A percentile compares a stretch with the other conserved stretches of the same genome.
Evolutionary conservation across 345 rosid genomes (phyloP).

Genomic region (Laguncularia racemosa): DNA sequence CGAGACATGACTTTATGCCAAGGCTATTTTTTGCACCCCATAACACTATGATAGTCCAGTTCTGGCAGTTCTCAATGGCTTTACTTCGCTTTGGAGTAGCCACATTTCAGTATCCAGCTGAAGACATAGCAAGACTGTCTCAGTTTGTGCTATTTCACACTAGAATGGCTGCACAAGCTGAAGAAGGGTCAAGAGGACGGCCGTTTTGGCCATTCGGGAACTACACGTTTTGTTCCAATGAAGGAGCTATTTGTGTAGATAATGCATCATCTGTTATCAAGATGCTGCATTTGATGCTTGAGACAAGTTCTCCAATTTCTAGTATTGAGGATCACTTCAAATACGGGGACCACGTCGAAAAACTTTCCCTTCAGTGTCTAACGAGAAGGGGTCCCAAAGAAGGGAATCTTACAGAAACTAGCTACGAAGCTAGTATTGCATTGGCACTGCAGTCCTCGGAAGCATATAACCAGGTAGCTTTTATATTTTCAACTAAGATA

Average conservation of each 20-base stretch:
- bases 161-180: conserved; percentile 7
- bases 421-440: conserved; percentile 56
- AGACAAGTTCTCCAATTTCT: conserved; percentile 15
- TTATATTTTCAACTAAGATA: background rate
- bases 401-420: conserved; percentile 34
- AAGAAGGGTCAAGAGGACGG: conserved; percentile 11
- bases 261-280: conserved; percentile 33
- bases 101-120: conserved; percentile 9
- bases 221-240: conserved; percentile 53
- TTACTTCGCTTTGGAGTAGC: conserved; percentile 22
- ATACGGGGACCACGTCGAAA: conserved; percentile 48
- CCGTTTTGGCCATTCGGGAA: conserved; percentile 70
- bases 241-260: conserved; percentile 71
- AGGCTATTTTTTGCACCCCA: conserved; percentile 39
- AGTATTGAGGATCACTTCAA: conserved; percentile 52
- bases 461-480: conserved; percentile 26
- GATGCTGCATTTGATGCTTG: conserved; percentile 45
- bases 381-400: conserved; percentile 29
- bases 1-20: conserved; percentile 49
- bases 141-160: conserved; percentile 1
- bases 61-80: conserved; percentile 10
- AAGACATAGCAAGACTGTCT: conserved; percentile 14
- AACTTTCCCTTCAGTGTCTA: conserved; percentile 31
- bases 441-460: conserved; percentile 66
- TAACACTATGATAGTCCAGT: conserved; percentile 9